phyloP scores from a whole-genome alignment of 352 stramenopile genomes.

The Phytophthora hibernalis region DNA sequence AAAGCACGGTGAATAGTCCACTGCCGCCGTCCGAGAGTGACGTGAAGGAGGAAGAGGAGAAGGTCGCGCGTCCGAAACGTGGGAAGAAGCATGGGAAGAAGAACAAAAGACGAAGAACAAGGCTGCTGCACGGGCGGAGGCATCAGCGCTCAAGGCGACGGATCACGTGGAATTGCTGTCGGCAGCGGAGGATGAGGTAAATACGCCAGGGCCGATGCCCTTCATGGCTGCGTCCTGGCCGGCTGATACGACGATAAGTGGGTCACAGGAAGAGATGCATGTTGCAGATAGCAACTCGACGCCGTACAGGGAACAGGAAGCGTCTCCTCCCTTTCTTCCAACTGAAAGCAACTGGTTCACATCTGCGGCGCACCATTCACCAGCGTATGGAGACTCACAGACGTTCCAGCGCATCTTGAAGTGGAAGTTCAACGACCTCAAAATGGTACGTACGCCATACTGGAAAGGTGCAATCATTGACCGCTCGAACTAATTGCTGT shows the following conservation, averaged over 20 bases:
- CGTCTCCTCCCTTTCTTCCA: slow-evolving; percentile 15
- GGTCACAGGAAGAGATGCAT: not conserved
- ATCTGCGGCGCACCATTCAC: slow-evolving; percentile 32
- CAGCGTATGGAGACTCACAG: slow-evolving; percentile 43
- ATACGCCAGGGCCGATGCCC: not conserved
- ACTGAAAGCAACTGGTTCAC: slow-evolving; percentile 36
- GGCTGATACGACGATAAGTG: not conserved
- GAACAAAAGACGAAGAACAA: slow-evolving; percentile 7
- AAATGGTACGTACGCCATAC: slow-evolving; percentile 73
- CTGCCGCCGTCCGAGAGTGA: slow-evolving; percentile 36
- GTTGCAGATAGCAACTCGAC: not conserved
- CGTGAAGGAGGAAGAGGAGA: not conserved
- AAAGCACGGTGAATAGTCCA: slow-evolving; percentile 60
- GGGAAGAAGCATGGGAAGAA: slow-evolving; percentile 43
- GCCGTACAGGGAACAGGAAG: slow-evolving; percentile 3
- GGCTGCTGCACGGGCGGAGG: not conserved
- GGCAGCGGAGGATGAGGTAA: not conserved
- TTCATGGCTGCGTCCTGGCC: slow-evolving; percentile 12
- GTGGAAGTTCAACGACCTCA: slow-evolving; percentile 89
- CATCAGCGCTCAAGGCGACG: not conserved
- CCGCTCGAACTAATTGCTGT: not conserved
- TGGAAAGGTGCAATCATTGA: not conserved
- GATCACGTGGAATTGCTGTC: slow-evolving; percentile 8
- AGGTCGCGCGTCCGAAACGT: slow-evolving; percentile 24
- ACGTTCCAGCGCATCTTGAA: slow-evolving; percentile 83